These are phyloP conservation scores for Mucor circinelloides DNA, from an alignment of 371 early-diverging fungal species.

Conservation along the genomic window DNA sequence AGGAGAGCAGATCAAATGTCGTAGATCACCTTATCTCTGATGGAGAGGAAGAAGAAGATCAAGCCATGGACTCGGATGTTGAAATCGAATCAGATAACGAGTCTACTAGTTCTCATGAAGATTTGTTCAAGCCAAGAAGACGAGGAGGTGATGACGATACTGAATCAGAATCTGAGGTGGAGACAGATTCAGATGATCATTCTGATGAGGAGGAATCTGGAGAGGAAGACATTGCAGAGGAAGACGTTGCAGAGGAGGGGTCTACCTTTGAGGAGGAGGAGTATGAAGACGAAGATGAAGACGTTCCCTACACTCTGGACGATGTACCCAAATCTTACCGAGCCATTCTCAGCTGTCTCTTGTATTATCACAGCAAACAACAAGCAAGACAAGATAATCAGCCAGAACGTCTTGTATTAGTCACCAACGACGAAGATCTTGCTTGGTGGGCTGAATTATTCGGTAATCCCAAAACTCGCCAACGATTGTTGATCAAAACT, in stretches of 20 bases:
- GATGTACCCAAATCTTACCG: slow-evolving; percentile 43
- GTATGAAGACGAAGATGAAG: slow-evolving; percentile 24
- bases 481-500: slow-evolving; percentile 37
- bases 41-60: slow-evolving; percentile 9
- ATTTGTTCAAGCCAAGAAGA: slow-evolving; percentile 28
- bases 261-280: slow-evolving; percentile 9
- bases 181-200: slow-evolving; percentile 10
- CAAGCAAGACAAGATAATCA: slow-evolving; percentile 5
- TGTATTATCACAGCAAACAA: slow-evolving; percentile 39
- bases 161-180: slow-evolving; percentile 17
- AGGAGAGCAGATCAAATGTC: slow-evolving; percentile 29
- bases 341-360: slow-evolving; percentile 46
- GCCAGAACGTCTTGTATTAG: slow-evolving; percentile 36
- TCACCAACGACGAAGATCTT: slow-evolving; percentile 52
- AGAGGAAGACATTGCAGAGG: too few species aligned
- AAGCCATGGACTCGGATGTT: slow-evolving; percentile 19
- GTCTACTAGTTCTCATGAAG: slow-evolving; percentile 13
- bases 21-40: slow-evolving; percentile 30
- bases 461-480: slow-evolving; percentile 42
- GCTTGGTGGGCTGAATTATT: slow-evolving; percentile 55
- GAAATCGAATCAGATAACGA: slow-evolving; percentile 21
- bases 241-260: slow-evolving; percentile 8
- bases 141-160: slow-evolving; percentile 19
- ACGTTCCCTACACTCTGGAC: slow-evolving; percentile 13
- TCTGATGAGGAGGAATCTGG: too few species aligned